Percentiles rank a stretch among this genome's conserved stretches.
Evolutionary conservation across 208 protist species (phyloP).

Genomic region (Acanthamoeba sp.): DNA sequence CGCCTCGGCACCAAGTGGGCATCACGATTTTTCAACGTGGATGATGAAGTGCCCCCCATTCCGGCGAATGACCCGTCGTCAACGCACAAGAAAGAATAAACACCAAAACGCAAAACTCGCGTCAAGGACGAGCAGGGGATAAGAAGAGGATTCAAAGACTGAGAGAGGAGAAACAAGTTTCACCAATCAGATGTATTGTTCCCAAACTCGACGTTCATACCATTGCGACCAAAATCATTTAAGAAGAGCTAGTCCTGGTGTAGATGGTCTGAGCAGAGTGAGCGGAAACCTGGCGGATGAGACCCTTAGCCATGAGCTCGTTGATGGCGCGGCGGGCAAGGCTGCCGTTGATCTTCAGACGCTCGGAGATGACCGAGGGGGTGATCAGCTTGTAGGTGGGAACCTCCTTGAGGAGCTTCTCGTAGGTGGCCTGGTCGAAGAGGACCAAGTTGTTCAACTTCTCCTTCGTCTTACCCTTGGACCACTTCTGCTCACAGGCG

Average conservation of each 20-base stretch:
- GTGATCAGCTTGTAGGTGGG: slow-evolving; percentile 91
- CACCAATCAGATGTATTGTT: slow-evolving; percentile 37
- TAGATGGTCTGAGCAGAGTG: slow-evolving; percentile 86
- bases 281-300: slow-evolving; percentile 87
- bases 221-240: slow-evolving; percentile 9
- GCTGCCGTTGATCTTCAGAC: slow-evolving; percentile 88
- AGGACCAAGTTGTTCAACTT: slow-evolving; percentile 91
- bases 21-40: background rate
- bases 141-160: background rate
- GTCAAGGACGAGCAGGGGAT: background rate
- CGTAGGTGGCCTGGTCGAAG: slow-evolving; percentile 89
- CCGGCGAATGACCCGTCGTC: background rate
- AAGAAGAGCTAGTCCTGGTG: slow-evolving; percentile 83
- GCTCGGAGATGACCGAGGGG: slow-evolving; percentile 89
- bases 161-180: background rate
- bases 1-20: background rate
- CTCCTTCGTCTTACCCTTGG: slow-evolving; percentile 91
- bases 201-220: slow-evolving; percentile 12
- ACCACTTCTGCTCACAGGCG: slow-evolving; percentile 88
- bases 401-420: slow-evolving; percentile 89
- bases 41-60: background rate
- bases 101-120: background rate
- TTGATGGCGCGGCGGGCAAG: slow-evolving; percentile 88
- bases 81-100: background rate
- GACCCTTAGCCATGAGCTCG: slow-evolving; percentile 87